These are phyloP conservation scores for Hippophae tibetana DNA, from an alignment of 306 rosid genomes.

Conservation along the genomic window DNA sequence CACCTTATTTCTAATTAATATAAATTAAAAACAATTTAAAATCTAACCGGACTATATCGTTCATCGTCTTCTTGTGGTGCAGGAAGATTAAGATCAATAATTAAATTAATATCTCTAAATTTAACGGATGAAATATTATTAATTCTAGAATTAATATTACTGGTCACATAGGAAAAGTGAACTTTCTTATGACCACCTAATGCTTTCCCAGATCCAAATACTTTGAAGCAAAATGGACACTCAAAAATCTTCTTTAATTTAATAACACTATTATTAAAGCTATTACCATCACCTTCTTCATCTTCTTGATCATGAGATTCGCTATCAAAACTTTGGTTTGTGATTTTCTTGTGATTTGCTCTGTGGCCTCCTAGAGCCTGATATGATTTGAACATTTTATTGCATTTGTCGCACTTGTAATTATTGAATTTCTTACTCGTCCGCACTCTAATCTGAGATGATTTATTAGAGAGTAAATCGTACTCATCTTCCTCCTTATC, in stretches of 20 bases:
- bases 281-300: neutral
- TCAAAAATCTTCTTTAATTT: conserved; percentile 8
- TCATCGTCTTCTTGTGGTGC: conserved; percentile 23
- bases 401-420: conserved; percentile 35
- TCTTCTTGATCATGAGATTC: neutral
- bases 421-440: neutral
- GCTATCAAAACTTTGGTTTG: neutral
- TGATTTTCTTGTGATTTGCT: conserved; percentile 40
- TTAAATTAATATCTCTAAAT: neutral
- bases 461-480: neutral
- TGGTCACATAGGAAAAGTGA: conserved; percentile 19
- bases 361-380: conserved; percentile 66
- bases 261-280: neutral
- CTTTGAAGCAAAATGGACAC: conserved; percentile 34
- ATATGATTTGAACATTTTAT: conserved; percentile 31
- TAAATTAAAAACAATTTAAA: too few relatives aligned
- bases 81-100: conserved; percentile 42
- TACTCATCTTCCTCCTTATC: neutral
- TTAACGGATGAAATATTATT: conserved; percentile 4
- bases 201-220: conserved; percentile 46
- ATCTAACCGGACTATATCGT: too few relatives aligned
- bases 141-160: neutral
- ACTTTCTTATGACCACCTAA: conserved; percentile 62
- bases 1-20: too few relatives aligned
- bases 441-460: neutral